Base-by-base conservation (phyloP, 768 basidiomycete genomes). In the Mycena alexandri region DNA sequence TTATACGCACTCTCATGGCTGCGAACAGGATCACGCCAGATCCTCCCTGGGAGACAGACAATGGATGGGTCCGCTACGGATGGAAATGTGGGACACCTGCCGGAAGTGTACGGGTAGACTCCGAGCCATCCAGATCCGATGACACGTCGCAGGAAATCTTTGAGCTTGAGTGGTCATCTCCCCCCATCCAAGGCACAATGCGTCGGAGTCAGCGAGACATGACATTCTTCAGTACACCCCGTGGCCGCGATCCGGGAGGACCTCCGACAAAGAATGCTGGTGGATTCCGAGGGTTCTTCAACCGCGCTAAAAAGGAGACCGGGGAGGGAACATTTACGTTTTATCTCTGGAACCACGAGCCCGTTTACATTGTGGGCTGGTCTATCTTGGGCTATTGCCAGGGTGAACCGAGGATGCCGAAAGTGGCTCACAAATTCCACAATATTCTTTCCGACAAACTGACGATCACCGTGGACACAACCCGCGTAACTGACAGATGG, bases 311-410 rank as follows among this genome's bases (percentile, higher is more conserved):
- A 70, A 10, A n/a, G 25, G 58, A 57, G 14, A 7, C 16, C 29
- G 29, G 29, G 29, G 3, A 29, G 6, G 29, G 29, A 25, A 55
- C 53, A 21, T 72, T 70, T 36, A 29, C 36, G 1, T 65, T 53
- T 22, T 51, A 17, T 16, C 42, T 70, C 21, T 13, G 25, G 2
- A 52, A 66, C 29, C 67, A 67, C 36, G 42, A 54, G 22, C 69
- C 62, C 11, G 53, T 68, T 3, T 67, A 61, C 34, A 63, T 72
- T n/a, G 34, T 72, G 24, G 72, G 72, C 1, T 72, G 72, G 72
- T 46, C 58, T 22, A 3, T 72, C 1, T 72, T 66, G 21, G 70
- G 72, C 25, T 50, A 68, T 10, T 72, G 72, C 69, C 67, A 51
- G 34, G 2, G 55, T 2, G 51, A 42, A 25, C 72, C 72, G 3